Base-by-base conservation (phyloP, 2,329 filamentous ascomycete species). In the Fusarium mangiferae region DNA sequence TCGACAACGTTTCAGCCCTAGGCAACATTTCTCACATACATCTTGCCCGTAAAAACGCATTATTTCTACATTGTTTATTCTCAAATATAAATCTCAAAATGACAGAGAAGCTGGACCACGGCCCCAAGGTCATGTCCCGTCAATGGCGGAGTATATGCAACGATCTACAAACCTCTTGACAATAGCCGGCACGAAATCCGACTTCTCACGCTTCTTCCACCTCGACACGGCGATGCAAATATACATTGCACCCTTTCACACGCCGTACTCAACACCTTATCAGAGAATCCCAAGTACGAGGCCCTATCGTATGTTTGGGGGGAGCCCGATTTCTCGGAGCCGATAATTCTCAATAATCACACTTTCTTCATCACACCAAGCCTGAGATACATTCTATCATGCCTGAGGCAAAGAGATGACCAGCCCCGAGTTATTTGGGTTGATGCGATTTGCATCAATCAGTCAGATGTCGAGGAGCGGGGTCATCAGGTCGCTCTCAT, bases 291-390 rank as follows among this genome's bases (percentile, higher is more conserved):
- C 3, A 4, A 6, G 13, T 75, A 75, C 28, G 72, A 75, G 22
- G 72, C 69, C 0, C 42, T 75, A 2, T 75, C 72, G 2, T 75
- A 75, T 20, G 72, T 73, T 2, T 75, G 72, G 72, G 72, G 72
- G 0, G 51, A 63, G 1, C 65, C 68, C 0, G 3, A 48, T 10
- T 49, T 73, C 3, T 60, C 65, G 6, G 44, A 49, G 28, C 14
- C 17, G 3, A 75, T 75, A 2, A 8, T 44, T 5, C 42, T 75
- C 13, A 59, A 73, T 9, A 13, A 26, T 4, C n/a, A 35, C 15
- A 10, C 30, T 10, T 62, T 75, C 38, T 42, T 9, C 2, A 30
- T 75, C 10, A 73, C 72, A 4, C 62, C 66, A 1, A 63, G 55
- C 9, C 7, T 74, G 1, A 49, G 41, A 12, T 52, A 48, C 9